Evolutionary conservation across 1,139 yeast genomes (phyloP), one percentile per base, ranked within the genome.

Genomic region (Pichia sp.): DNA sequence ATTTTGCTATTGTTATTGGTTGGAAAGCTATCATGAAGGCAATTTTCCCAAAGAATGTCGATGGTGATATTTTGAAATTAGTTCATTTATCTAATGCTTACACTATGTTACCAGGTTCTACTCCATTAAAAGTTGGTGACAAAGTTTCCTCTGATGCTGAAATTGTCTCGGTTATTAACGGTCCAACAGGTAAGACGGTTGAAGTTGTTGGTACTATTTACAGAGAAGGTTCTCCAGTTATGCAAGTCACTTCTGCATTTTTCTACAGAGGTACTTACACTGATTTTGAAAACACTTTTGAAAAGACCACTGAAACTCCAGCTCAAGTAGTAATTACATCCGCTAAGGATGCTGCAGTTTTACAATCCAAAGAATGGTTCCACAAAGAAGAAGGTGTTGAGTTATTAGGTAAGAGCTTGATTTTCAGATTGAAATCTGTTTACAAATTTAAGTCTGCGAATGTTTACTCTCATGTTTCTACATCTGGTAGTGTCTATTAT

Each of bases 1-100:
- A 91, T 71, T 93, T 89, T 61, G 97, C 98, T 41, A 91, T 91
- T 64, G 97, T 93, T 46, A 77, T 89, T 57, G 98, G 98, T 38
- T 91, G 99, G 99, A 84, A 83, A 69, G 95, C 96, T 39, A 89
- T 93, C 60, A 89, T 91, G 69, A 86, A 84, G 69, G 91, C 97
- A 20, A 85, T 91, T 54, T 93, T 91, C 93, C 98, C 98, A 44
- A 78, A 78, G 64, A 79, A 81, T 50, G 94, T 93, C 55, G 97
- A 93, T 64, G 98, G 98, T 67, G 98, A 91, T 63, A 74, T 91
- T 59, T 74, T 91, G 68, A 84, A 84, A 62, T 76, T 91, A 60
- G 98, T 91, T 44, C 99, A 91, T 63, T 71, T 91, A 66, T 85
- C 96, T 37, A 91, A 91, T 63, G 93, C 96, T 45, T 93, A 91